phyloP scores from a whole-genome alignment of 352 stramenopile species.

The Phytophthora boehmeriae region DNA sequence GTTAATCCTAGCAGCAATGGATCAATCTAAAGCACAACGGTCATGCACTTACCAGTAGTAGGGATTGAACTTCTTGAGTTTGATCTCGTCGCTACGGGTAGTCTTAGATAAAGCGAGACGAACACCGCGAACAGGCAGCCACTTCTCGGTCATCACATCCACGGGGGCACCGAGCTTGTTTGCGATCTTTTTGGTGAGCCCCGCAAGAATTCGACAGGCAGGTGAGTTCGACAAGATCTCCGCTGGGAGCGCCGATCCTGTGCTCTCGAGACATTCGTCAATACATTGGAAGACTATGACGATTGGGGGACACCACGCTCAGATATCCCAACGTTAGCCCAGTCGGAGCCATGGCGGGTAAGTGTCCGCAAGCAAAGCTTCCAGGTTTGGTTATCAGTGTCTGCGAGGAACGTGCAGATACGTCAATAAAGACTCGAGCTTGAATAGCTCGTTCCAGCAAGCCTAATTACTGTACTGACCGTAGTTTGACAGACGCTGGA shows the following conservation, averaged over 20 bases:
- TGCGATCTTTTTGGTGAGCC: constrained; percentile 84
- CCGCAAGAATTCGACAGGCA: constrained; percentile 72
- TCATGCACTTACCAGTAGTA: constrained; percentile 61
- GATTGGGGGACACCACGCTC: constrained; percentile 74
- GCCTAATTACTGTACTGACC: constrained; percentile 40
- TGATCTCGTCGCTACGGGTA: constrained; percentile 1
- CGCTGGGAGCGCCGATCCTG: constrained; percentile 35
- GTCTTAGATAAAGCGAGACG: constrained; percentile 20
- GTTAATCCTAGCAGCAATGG: background rate
- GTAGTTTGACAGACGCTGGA: constrained; percentile 77
- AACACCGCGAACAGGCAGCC: constrained; percentile 54
- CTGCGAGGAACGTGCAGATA: constrained; percentile 33
- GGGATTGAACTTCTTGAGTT: constrained; percentile 70
- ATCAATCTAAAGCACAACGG: background rate
- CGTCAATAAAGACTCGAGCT: background rate
- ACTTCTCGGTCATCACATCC: constrained; percentile 88
- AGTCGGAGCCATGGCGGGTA: constrained; percentile 75
- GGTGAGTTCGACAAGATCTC: constrained; percentile 77
- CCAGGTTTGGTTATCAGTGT: constrained; percentile 58
- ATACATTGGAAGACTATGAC: constrained; percentile 64
- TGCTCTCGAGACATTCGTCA: constrained; percentile 57
- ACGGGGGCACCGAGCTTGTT: constrained; percentile 80
- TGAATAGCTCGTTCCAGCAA: background rate
- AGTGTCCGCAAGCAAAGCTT: constrained; percentile 75
- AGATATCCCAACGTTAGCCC: constrained; percentile 62